Base-by-base conservation (phyloP, 768 basidiomycete species). In the Pulveroboletus frians region DNA sequence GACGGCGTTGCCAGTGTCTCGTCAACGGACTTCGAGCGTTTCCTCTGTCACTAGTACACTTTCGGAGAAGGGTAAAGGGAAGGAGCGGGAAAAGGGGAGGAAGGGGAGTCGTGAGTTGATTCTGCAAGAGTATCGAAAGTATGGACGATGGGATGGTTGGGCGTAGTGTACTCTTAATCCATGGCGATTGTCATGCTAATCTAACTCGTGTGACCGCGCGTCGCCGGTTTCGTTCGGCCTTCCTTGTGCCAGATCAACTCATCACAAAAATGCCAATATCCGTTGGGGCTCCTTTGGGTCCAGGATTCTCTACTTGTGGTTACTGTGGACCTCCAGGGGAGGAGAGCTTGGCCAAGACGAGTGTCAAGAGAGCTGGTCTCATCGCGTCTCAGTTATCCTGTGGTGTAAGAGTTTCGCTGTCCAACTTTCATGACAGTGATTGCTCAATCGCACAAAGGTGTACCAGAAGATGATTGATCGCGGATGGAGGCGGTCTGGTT, bases 141-240 rank as follows among this genome's bases (percentile, higher is more conserved):
- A 84, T 61, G 92, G 91, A 20, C 74, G 88, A 47, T 92, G 90
- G 88, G 91, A 93, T 73, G 91, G 90, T 0, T 93, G 91, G 91
- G 80, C 74, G 29, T 83, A 66, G 51, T 47, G 29, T n/a, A 20
- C 10, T 5, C 9, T 36, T 17, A 35, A 9, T 46, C 18, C 13
- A 30, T 17, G 17, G 4, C 26, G 30, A 11, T 11, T 26, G 23
- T 26, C 23, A 6, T 26, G n/a, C n/a, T n/a, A n/a, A 26, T 26
- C 9, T 39, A 43, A 13, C 37, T 27, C 26, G 10, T 9, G 36
- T 20, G 27, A 39, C 17, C 30, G 31, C 46, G 11, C 18, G 10
- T 11, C 3, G 3, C 39, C 23, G 5, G 39, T 8, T 40, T 20
- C 6, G 29, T 20, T 30, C 29, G 23, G 8, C 45, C 30, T 31